phyloP scores from a whole-genome alignment of 73 alveolate species.

The Blepharisma stoltei region DNA sequence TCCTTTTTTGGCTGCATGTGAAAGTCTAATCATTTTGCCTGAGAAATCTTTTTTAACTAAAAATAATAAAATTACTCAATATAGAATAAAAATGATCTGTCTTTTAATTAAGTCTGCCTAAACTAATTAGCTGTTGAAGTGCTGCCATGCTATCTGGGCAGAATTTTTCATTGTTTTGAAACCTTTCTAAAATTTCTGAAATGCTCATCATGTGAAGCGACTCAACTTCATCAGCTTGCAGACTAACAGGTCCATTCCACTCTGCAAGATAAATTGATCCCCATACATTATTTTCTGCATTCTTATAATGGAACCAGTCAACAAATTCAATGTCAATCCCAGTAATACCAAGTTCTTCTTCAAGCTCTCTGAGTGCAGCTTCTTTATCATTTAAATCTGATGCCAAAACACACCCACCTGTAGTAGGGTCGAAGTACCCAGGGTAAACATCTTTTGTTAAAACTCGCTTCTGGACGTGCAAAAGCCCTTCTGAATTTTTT shows the following conservation, averaged over 20 bases:
- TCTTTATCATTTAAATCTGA: constrained; percentile 37
- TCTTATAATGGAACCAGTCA: neutral
- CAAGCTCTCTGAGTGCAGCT: constrained; percentile 44
- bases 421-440: constrained; percentile 58
- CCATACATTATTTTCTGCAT: neutral
- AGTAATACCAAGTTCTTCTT: constrained; percentile 48
- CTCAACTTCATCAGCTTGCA: constrained; percentile 19
- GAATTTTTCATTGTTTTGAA: constrained; percentile 6
- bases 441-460: constrained; percentile 74
- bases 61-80: too few relatives aligned
- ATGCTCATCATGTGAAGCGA: constrained; percentile 6
- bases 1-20: too few relatives aligned
- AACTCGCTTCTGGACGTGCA: constrained; percentile 61
- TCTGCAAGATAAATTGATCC: neutral
- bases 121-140: too few relatives aligned
- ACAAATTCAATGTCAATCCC: neutral
- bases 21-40: too few relatives aligned
- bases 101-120: too few relatives aligned
- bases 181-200: constrained; percentile 8
- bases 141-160: constrained; percentile 16
- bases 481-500: constrained; percentile 46
- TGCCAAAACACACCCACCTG: constrained; percentile 67
- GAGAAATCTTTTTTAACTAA: too few relatives aligned
- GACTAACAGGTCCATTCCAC: neutral
- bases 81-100: too few relatives aligned